phyloP scores from a whole-genome alignment of 805 yeast species.

The Saccharomycopsis javanensis region DNA sequence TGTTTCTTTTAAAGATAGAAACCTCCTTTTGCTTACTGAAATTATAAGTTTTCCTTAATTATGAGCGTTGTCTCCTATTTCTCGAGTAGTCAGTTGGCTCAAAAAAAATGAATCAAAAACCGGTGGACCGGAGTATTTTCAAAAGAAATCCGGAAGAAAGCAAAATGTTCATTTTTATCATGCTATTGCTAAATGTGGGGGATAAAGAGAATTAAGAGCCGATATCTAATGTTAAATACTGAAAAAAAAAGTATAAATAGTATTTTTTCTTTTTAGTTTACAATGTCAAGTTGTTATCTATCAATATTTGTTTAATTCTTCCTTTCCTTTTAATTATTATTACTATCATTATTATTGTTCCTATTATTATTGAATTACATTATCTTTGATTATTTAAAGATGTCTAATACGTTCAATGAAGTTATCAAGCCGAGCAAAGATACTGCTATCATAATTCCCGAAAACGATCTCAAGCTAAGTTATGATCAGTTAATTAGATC shows the following conservation, averaged over 20 bases:
- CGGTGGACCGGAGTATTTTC: neutral
- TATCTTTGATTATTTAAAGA: neutral
- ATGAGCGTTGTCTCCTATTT: neutral
- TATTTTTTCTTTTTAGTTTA: no score
- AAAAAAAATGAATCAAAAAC: neutral
- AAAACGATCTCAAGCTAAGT: conserved; percentile 32
- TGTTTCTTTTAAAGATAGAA: no score
- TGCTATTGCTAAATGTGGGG: neutral
- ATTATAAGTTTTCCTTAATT: no score
- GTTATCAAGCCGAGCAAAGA: conserved; percentile 30
- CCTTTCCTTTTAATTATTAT: no score
- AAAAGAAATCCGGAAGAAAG: neutral
- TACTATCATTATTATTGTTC: no score
- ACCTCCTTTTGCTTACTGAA: no score
- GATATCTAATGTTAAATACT: no score
- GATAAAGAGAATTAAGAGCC: no score
- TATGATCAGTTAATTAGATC: conserved; percentile 36
- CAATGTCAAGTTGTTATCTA: no score
- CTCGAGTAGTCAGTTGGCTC: neutral
- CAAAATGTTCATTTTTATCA: neutral
- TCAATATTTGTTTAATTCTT: no score
- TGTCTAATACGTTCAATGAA: conserved; percentile 29
- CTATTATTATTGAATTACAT: neutral
- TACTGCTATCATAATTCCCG: conserved; percentile 39
- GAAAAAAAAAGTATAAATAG: neutral